A percentile compares a stretch with the other conserved stretches of the same genome.
Conservation (phyloP, 495 filamentous ascomycete species). For the Penicillium paradoxum region DNA sequence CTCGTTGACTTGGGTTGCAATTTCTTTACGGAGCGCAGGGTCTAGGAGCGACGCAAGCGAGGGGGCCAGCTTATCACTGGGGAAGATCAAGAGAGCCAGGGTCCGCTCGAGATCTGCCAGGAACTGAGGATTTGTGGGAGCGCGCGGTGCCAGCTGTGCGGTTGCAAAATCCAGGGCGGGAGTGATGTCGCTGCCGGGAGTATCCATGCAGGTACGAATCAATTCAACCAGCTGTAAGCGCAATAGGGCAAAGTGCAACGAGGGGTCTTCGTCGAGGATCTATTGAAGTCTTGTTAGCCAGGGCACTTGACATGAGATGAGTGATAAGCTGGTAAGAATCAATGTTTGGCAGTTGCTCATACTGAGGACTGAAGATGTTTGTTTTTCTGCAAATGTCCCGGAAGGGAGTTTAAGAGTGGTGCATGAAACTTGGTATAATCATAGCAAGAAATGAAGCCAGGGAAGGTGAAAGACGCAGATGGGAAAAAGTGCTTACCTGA, state of each 20-base stretch:
- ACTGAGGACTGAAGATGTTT: slow-evolving; percentile 92
- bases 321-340: slow-evolving; percentile 9
- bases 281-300: slow-evolving; percentile 41
- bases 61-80: slow-evolving; percentile 67
- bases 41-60: slow-evolving; percentile 71
- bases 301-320: slow-evolving; percentile 12
- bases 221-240: slow-evolving; percentile 90
- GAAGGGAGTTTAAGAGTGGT: slow-evolving; percentile 90
- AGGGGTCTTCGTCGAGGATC: slow-evolving; percentile 81
- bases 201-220: slow-evolving; percentile 67
- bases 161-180: slow-evolving; percentile 85
- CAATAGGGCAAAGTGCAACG: slow-evolving; percentile 86
- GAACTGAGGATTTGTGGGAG: slow-evolving; percentile 74
- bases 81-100: slow-evolving; percentile 87
- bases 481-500: slow-evolving; percentile 58
- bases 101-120: slow-evolving; percentile 86
- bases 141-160: slow-evolving; percentile 77
- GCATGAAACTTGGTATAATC: slow-evolving; percentile 98
- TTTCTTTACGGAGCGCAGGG: slow-evolving; percentile 72
- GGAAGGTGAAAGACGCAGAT: slow-evolving; percentile 7
- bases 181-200: slow-evolving; percentile 65
- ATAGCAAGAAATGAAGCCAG: slow-evolving; percentile 53
- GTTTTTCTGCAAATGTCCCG: slow-evolving; percentile 82
- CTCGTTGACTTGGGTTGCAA: slow-evolving; percentile 80
- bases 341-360: slow-evolving; percentile 58